Conservation (phyloP, 2,329 filamentous ascomycete species). For the Bipolaris gigantea region DNA sequence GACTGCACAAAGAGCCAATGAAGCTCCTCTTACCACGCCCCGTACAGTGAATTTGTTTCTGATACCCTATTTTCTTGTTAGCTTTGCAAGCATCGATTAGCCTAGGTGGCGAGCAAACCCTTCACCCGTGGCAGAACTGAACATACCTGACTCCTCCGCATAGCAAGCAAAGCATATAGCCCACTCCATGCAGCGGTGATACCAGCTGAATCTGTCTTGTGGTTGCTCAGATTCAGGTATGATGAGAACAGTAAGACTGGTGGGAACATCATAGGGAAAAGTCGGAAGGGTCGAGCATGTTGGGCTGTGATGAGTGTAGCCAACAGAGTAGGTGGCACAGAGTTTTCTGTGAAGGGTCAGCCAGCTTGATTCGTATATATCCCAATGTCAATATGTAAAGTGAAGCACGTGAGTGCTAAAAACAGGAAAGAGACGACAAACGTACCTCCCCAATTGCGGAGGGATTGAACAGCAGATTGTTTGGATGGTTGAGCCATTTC, state of each 20-base stretch:
- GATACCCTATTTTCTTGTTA: conserved; percentile 38
- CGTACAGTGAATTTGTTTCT: conserved; percentile 54
- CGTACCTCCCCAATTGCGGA: conserved; percentile 57
- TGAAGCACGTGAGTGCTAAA: conserved; percentile 8
- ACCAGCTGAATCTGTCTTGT: conserved; percentile 65
- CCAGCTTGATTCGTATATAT: not conserved
- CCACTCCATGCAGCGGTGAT: conserved; percentile 67
- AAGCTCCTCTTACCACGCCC: conserved; percentile 56
- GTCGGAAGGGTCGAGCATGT: conserved; percentile 66
- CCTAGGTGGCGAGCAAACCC: no score
- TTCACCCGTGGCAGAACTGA: no score
- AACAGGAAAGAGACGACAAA: conserved; percentile 15
- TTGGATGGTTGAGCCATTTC: conserved; percentile 47
- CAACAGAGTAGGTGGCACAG: conserved; percentile 65
- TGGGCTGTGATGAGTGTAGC: conserved; percentile 68
- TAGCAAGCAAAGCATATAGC: conserved; percentile 64
- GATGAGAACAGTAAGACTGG: conserved; percentile 66
- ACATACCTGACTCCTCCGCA: conserved; percentile 56
- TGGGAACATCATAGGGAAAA: conserved; percentile 67
- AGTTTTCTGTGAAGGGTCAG: conserved; percentile 55
- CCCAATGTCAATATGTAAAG: not conserved
- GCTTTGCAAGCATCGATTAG: not conserved
- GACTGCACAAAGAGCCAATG: conserved; percentile 54
- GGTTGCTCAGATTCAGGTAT: conserved; percentile 66
- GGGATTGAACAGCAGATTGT: conserved; percentile 49